Conservation (phyloP, 768 basidiomycete genomes). For the Nidularia pulvinata region DNA sequence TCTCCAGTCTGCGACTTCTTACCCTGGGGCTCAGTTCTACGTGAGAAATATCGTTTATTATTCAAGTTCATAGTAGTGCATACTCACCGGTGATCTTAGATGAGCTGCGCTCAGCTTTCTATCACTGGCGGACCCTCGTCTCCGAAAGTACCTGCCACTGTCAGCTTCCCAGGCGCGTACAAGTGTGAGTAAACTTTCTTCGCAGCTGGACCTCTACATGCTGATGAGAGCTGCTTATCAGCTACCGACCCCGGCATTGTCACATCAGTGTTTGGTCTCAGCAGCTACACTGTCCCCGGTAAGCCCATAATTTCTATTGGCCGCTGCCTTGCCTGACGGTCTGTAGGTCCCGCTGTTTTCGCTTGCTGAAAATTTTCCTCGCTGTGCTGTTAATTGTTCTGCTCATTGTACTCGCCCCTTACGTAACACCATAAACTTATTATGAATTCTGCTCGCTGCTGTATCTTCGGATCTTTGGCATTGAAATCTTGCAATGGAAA, state of each 20-base stretch:
- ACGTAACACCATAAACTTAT: no score
- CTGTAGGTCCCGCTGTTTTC: slow-evolving; percentile 24
- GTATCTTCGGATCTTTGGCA: no score
- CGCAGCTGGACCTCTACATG: not conserved
- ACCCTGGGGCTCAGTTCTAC: slow-evolving; percentile 61
- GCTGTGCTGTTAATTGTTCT: not conserved
- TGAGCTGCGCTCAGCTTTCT: slow-evolving; percentile 45
- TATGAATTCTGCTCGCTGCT: no score
- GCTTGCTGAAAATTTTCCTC: slow-evolving; percentile 17
- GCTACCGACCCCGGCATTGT: slow-evolving; percentile 40
- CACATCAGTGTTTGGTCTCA: slow-evolving; percentile 33
- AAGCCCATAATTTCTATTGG: slow-evolving; percentile 4
- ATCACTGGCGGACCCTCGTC: slow-evolving; percentile 28
- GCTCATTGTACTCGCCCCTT: no score
- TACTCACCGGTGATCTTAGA: slow-evolving; percentile 26
- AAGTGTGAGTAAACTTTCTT: slow-evolving; percentile 11
- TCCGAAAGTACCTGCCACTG: slow-evolving; percentile 27
- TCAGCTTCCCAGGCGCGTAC: slow-evolving; percentile 47
- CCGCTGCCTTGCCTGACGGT: not conserved
- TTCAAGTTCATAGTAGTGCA: slow-evolving; percentile 14
- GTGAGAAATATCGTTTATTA: slow-evolving; percentile 22
- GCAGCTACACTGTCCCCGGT: slow-evolving; percentile 35
- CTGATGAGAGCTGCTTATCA: slow-evolving; percentile 2
- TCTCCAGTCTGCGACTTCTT: slow-evolving; percentile 14
- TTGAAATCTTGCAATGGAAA: no score